Conservation (phyloP, 306 rosid genomes). For the Geum urbanum region DNA sequence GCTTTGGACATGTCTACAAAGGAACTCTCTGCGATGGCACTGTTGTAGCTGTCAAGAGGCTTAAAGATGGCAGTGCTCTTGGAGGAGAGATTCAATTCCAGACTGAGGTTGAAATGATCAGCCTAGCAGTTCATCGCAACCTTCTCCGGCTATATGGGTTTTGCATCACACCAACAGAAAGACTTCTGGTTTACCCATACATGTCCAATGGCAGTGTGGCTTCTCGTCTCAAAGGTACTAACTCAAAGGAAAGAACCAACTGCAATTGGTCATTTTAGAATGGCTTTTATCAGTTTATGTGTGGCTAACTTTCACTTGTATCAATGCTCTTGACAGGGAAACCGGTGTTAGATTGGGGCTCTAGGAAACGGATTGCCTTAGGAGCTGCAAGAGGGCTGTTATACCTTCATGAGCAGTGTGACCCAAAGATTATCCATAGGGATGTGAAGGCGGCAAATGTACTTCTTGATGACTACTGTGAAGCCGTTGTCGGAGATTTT, state of each 20-base stretch:
- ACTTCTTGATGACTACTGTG: conserved; percentile 86
- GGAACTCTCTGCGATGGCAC: conserved; percentile 76
- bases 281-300: not conserved
- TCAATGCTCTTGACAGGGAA: conserved; percentile 44
- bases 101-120: conserved; percentile 96
- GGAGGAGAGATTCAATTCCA: conserved; percentile 94
- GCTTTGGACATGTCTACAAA: conserved; percentile 92
- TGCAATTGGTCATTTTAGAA: not conserved
- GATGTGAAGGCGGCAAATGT: conserved; percentile 97
- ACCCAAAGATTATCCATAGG: conserved; percentile 89
- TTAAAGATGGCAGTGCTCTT: conserved; percentile 70
- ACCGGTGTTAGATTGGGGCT: conserved; percentile 79
- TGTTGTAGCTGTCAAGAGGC: conserved; percentile 86
- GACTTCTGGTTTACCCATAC: conserved; percentile 83
- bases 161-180: conserved; percentile 73
- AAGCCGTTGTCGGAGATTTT: conserved; percentile 95
- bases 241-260: not conserved
- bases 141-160: conserved; percentile 80
- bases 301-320: conserved; percentile 13
- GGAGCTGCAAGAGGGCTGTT: conserved; percentile 89
- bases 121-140: conserved; percentile 87
- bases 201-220: conserved; percentile 98
- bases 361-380: conserved; percentile 79
- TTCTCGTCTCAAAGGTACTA: conserved; percentile 74
- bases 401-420: conserved; percentile 95